Conservation (phyloP, 768 basidiomycete species). For the Hypholoma fasciculare region DNA sequence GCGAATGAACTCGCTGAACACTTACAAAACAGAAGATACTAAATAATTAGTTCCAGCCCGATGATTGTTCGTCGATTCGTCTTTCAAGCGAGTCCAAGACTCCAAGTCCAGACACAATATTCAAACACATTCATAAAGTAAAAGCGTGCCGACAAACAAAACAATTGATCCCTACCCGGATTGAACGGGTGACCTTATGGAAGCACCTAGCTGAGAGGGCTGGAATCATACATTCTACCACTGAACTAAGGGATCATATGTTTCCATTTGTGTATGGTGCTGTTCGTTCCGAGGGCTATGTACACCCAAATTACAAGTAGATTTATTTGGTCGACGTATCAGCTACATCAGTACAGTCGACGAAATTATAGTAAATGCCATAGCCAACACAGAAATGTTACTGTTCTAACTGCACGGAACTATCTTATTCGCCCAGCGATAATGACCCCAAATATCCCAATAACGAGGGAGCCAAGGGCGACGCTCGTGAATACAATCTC, state of each 20-base stretch:
- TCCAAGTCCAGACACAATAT: too few relatives aligned
- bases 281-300: neutral
- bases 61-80: too few relatives aligned
- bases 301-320: too few relatives aligned
- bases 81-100: too few relatives aligned
- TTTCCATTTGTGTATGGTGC: neutral
- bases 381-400: too few relatives aligned
- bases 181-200: constrained; percentile 11
- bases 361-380: too few relatives aligned
- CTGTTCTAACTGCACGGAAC: neutral
- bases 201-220: constrained; percentile 1
- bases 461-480: constrained; percentile 6
- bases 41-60: too few relatives aligned
- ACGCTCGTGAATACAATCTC: constrained; percentile 9
- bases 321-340: too few relatives aligned
- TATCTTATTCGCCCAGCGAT: neutral
- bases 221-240: constrained; percentile 12
- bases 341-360: too few relatives aligned
- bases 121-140: too few relatives aligned
- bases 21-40: too few relatives aligned
- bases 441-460: constrained; percentile 6
- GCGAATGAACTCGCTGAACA: too few relatives aligned
- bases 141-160: neutral
- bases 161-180: constrained; percentile 10
- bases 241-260: constrained; percentile 7